Base-by-base conservation (phyloP, 176 grass and related monocot genomes). In the Leersia perrieri region DNA sequence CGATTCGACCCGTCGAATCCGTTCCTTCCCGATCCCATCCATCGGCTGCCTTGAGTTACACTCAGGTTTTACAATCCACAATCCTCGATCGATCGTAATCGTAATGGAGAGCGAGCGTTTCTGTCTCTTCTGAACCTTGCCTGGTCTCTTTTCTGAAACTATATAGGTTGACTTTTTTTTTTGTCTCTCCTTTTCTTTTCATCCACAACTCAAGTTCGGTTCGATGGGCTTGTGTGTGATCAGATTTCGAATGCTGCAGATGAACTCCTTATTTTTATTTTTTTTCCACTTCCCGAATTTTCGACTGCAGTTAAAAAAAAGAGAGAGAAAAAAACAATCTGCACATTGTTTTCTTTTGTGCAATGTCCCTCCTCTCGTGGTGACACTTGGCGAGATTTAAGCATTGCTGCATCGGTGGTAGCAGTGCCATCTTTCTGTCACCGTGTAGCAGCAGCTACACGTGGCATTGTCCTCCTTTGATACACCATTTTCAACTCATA, bases 361-460 rank as follows among this genome's bases (percentile, higher is more conserved):
- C 20, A 26, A 64, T n/a, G n/a, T n/a, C n/a, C n/a, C n/a, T n/a
- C n/a, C n/a, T n/a, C n/a, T n/a, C 14, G 1, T 72, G 4, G 18
- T 10, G 63, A 49, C 76, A 86, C 55, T 78, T 79, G 83, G 68
- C 76, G 35, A 57, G n/a, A 49, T 70, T 7, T 31, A 35, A n/a
- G 13, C 64, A 18, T 20, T 18, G 23, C 31, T 49, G 10, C 67
- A 4, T 72, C 53, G 39, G 31, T 79, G 30, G 40, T 20, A 40
- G 75, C 68, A 32, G 34, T 31, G 47, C 44, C 62, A 69, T 47
- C 73, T 80, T 20, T 74, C 58, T 36, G 23, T 3, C 41, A 31
- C 29, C 16, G 58, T 11, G 36, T 4, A 73, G 12, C 42, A 66
- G 58, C 4, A 11, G 16, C 40, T 72, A 66, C 40, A 85, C 66